Evolutionary conservation across 75 land plant species (phyloP).

Genomic region (Picea glauca): DNA sequence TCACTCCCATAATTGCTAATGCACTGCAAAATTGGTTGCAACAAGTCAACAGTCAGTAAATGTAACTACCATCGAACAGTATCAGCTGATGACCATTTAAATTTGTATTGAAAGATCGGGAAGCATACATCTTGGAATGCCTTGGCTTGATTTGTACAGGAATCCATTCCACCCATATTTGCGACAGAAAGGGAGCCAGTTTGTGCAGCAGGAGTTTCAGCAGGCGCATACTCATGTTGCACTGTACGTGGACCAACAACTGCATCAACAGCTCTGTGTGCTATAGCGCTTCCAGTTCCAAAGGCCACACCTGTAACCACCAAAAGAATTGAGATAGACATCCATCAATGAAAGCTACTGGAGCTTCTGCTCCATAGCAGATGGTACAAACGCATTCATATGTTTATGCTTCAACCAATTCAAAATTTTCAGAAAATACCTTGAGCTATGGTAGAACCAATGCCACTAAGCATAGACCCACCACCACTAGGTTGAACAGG

Average conservation of each 20-base stretch:
- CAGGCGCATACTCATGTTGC: slow-evolving; percentile 66
- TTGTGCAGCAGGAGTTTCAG: slow-evolving; percentile 32
- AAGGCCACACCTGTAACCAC: slow-evolving; percentile 74
- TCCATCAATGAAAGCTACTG: not conserved
- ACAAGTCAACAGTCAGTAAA: not conserved
- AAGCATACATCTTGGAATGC: slow-evolving; percentile 80
- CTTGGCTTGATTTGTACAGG: slow-evolving; percentile 65
- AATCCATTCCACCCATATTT: slow-evolving; percentile 38
- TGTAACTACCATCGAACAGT: not conserved
- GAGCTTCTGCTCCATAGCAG: not conserved
- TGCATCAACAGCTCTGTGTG: slow-evolving; percentile 91
- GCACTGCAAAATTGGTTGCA: slow-evolving; percentile 45
- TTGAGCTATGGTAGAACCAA: slow-evolving; percentile 89
- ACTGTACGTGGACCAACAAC: slow-evolving; percentile 86
- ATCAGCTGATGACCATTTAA: not conserved
- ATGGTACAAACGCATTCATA: not conserved
- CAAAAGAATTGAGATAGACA: not conserved
- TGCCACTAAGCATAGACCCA: slow-evolving; percentile 70
- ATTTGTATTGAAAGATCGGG: not conserved
- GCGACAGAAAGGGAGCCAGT: slow-evolving; percentile 15
- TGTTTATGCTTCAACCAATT: not conserved
- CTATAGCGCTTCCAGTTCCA: slow-evolving; percentile 94
- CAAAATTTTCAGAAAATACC: slow-evolving; percentile 24
- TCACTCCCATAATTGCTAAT: slow-evolving; percentile 62
- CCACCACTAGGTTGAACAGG: slow-evolving; percentile 42